These are phyloP conservation scores for Entomortierella lignicola DNA, from an alignment of 192 early-diverging fungal genomes.

Conservation along the genomic window DNA sequence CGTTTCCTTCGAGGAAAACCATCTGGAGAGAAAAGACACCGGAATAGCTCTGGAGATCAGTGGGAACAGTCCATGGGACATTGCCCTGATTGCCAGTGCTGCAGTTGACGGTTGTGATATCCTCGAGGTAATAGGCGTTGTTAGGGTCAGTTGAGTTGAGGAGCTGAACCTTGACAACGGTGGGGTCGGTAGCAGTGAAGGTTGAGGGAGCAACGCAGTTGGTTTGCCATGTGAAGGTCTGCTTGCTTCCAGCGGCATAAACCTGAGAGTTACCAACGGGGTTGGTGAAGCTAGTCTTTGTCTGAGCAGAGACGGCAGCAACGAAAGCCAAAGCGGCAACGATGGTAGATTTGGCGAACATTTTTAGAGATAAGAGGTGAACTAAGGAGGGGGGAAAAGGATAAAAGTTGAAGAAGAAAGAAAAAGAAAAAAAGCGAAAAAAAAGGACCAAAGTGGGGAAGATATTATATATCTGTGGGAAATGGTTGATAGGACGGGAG, in stretches of 20 bases:
- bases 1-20: background rate
- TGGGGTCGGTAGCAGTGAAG: constrained; percentile 6
- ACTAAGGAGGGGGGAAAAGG: background rate
- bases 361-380: constrained; percentile 1
- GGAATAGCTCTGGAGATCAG: background rate
- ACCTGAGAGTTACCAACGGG: constrained; percentile 5
- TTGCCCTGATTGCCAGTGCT: constrained; percentile 18
- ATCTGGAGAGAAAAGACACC: constrained; percentile 21
- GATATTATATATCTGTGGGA: background rate
- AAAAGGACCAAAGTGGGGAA: background rate
- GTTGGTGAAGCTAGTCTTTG: constrained; percentile 35
- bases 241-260: constrained; percentile 7
- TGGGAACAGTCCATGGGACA: constrained; percentile 20
- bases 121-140: constrained; percentile 1
- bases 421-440: constrained; percentile 25
- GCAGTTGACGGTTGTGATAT: constrained; percentile 34
- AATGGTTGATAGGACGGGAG: background rate
- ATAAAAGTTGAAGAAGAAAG: constrained; percentile 2
- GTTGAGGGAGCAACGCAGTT: constrained; percentile 30
- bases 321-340: constrained; percentile 36
- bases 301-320: constrained; percentile 29
- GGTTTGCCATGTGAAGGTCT: constrained; percentile 31
- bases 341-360: constrained; percentile 40
- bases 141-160: constrained; percentile 12
- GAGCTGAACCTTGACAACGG: constrained; percentile 28